Base-by-base conservation (phyloP, 1,139 yeast species). In the Blastobotrys elegans region DNA sequence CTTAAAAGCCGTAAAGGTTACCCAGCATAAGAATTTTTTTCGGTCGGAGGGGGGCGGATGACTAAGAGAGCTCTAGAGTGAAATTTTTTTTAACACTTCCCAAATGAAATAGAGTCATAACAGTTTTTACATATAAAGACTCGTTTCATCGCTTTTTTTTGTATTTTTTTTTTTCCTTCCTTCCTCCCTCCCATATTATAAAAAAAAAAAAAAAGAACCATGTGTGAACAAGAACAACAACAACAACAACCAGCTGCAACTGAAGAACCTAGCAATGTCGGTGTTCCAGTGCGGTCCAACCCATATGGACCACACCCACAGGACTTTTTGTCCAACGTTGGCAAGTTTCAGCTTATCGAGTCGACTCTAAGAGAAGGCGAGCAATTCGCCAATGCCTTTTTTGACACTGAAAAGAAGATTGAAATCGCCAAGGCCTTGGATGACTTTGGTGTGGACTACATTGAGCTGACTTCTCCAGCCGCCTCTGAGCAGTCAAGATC, bases 361-460 rank as follows among this genome's bases (percentile, higher is more conserved):
- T 87, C 96, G 18, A 92, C 97, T 27, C 76, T 92, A 56, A 83
- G 97, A 76, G 98, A 92, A 71, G 97, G 98, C 67, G 98, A 92
- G 72, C 98, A 92, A 69, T 92, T 92, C 67, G 97, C 97, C 63
- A 92, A 90, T 65, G 96, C 98, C 10, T 92, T 90, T 70, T 92
- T 92, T 73, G 74, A 82, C 60, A 89, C 97, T 42, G 97, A 86
- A 66, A 92, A 88, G 76, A 92, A 92, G 75, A 90, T 92, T 57
- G 97, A 90, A 69, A 92, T 92, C 56, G 98, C 98, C 61, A 90
- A 84, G 75, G 97, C 97, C 16, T 75, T 92, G 55, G 97, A 90
- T 67, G 97, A 90, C 63, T 92, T 92, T 64, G 98, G 98, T 60
- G 97, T 89, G 47, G 98, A 92, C 71, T 92, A 92, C 73, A 92